Base-by-base conservation (phyloP, 345 rosid species). In the Eucalyptus virginea region DNA sequence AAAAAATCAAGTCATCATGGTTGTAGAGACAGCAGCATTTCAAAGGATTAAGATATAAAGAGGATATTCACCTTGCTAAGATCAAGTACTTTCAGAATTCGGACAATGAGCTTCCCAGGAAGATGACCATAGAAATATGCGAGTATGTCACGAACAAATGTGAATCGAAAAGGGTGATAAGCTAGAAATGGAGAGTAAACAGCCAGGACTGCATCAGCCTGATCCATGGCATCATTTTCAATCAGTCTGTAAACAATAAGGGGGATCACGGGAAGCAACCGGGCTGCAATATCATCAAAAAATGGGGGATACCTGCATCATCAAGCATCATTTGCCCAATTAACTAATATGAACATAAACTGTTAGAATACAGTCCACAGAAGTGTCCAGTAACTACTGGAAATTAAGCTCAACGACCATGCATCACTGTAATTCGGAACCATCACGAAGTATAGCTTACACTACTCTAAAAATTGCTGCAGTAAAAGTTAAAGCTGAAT, bases 91-190 rank as follows among this genome's bases (percentile, higher is more conserved):
- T 94, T 94, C 88, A 98, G 93, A 90, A 98, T 95, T 87, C 96
- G 92, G 52, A 96, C 92, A 88, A 95, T 93, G 47, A 97, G 96
- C 92, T 95, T 96, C 89, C 95, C 96, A 81, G 97, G 96, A 91
- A 98, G 98, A 93, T 96, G 96, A 86, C 98, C 98, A 90, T 97
- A 97, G 89, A 98, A 98, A 92, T 98, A 98, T 56, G 99, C 98
- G 45, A 98, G 99, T 90, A 95, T 96, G 89, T 98, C 99, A 88
- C 99, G 98, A 87, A 98, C 99, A 94, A 98, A 96, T 90, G 98
- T 92, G 92, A 97, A 98, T 93, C 99, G 94, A 87, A 98, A 91
- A 89, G 99, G 98, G 90, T 97, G 96, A 86, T 94, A 96, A 44
- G 96, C 96, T 80, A 98, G 93, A 93, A 98, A 95, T 44, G 67